Evolutionary conservation across 345 rosid species (phyloP).

Genomic region (Salix suchowensis): DNA sequence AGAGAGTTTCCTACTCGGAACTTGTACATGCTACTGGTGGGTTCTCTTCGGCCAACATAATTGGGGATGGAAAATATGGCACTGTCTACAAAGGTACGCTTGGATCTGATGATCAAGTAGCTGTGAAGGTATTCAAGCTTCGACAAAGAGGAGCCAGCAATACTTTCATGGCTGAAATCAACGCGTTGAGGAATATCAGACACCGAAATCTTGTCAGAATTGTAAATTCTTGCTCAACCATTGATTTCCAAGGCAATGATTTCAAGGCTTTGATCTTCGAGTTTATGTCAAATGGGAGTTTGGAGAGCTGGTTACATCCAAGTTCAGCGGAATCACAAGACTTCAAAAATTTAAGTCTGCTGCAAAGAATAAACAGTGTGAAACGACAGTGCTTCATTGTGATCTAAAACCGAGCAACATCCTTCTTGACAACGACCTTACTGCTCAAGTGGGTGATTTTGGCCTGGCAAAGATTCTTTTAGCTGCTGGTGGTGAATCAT

Average conservation of each 20-base stretch:
- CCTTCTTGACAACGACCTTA: not conserved
- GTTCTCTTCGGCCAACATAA: no score
- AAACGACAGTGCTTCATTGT: not conserved
- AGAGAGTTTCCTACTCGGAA: no score
- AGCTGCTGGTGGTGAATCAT: no score
- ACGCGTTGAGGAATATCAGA: conserved; percentile 1
- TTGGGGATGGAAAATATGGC: no score
- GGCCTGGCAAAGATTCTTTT: no score
- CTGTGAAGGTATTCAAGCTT: conserved; percentile 5
- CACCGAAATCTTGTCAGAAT: conserved; percentile 7
- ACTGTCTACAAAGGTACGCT: no score
- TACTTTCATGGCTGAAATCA: conserved; percentile 1
- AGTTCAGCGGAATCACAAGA: no score
- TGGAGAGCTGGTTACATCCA: conserved; percentile 2
- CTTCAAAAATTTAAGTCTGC: no score
- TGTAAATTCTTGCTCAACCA: not conserved
- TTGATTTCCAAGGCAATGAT: not conserved
- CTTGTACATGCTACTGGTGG: no score
- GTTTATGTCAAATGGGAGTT: conserved; percentile 10
- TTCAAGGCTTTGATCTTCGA: conserved; percentile 5
- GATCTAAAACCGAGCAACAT: not conserved
- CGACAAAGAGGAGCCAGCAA: not conserved
- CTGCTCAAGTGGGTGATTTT: not conserved
- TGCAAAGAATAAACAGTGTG: not conserved
- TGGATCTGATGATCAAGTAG: not conserved